Evolutionary conservation across 148 eudicot species (phyloP).

Genomic region (Chenopodium album): DNA sequence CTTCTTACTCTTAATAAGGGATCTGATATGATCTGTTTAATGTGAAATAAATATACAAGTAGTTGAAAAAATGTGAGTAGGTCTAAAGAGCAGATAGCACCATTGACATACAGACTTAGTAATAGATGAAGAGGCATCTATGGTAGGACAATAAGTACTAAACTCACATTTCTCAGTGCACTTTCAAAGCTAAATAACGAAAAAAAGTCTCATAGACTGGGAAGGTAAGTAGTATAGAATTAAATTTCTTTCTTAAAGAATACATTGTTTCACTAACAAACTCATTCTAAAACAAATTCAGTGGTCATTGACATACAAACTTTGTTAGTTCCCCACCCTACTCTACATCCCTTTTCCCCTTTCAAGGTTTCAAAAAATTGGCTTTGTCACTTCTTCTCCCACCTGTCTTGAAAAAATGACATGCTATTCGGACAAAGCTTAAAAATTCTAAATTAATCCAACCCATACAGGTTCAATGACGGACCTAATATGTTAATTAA

Average conservation of each 20-base stretch:
- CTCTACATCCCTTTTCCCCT: background rate
- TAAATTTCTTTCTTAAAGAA: too few species aligned
- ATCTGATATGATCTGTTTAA: slow-evolving; percentile 21
- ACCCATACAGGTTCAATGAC: background rate
- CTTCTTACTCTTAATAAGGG: slow-evolving; percentile 11
- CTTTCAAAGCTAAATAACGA: background rate
- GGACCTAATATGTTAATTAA: background rate
- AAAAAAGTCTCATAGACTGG: background rate
- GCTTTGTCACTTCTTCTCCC: background rate
- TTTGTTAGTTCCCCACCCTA: background rate
- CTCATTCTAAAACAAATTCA: too few species aligned
- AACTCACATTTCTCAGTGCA: background rate
- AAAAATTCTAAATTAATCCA: background rate
- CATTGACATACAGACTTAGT: background rate
- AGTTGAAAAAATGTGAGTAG: background rate
- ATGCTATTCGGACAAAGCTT: too few species aligned
- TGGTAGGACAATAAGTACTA: background rate
- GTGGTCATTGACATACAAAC: too few species aligned
- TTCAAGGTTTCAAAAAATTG: too few species aligned
- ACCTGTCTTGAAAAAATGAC: background rate
- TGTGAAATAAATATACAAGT: background rate
- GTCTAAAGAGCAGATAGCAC: too few species aligned
- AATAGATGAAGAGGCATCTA: background rate
- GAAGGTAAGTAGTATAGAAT: background rate
- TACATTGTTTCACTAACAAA: background rate